Base-by-base conservation (phyloP, 257 asterid genomes). In the Fraxinus quadrangulata region DNA sequence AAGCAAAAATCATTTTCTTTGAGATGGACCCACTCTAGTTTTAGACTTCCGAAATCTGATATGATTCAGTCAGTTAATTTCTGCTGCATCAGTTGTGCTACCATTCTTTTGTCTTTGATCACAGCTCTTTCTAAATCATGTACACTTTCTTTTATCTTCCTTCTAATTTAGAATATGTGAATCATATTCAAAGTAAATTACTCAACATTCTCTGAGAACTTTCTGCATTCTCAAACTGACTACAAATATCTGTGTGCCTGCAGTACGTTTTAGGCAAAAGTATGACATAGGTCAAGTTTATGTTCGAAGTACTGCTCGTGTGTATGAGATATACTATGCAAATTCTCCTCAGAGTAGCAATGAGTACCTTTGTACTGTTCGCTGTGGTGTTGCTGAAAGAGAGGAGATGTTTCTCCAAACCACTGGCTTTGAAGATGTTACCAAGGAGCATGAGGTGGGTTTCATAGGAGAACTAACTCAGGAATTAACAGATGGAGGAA, bases 291-390 rank as follows among this genome's bases (percentile, higher is more conserved):
- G 85, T 63, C 98, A 93, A 84, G 83, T 93, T 54, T 96, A 96
- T 86, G 90, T 93, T 70, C 91, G 97, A 70, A 96, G 99, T 86
- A 92, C 94, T 74, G 97, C 98, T 66, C 97, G 98, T 70, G 87
- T 88, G 63, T 93, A 86, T 80, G 99, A 96, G 87, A 83, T 93
- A 70, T 93, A 96, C 83, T 90, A 83, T 77, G 82, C 91, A 34
- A 77, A 73, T 42, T 79, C 92, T 80, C 83, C 79, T 76, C 77
- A 84, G 61, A 78, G 89, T 73, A 82, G 78, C 77, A 84, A 79
- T 77, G 94, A 87, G 85, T 96, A 96, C 82, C 91, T 96, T 67
- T 96, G 94, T 75, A 96, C 98, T 2, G 94, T 90, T 79, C 94
- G 93, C 28, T 96, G 99, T 77, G 81, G 89, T 80, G 78, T 84